Base-by-base conservation (phyloP, 306 rosid genomes). In the Oxytropis ochrocephala region DNA sequence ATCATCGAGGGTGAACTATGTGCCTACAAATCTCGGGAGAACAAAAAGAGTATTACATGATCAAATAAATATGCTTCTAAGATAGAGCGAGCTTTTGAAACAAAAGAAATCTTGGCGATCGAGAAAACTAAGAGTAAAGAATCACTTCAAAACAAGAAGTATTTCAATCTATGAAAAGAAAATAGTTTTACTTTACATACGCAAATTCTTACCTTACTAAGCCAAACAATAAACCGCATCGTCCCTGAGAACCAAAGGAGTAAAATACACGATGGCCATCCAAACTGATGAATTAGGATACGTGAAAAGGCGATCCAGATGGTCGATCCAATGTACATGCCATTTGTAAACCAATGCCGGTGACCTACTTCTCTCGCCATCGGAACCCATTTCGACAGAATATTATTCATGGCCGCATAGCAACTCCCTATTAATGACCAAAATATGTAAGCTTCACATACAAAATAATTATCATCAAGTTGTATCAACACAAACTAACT, bases 261-360 rank as follows among this genome's bases (percentile, higher is more conserved):
- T 82, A 94, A 72, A 94, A 94, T 43, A 94, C 99, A n/a, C 4
- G 99, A 94, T 12, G 99, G 97, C 99, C 99, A 94, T 76, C 99
- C 99, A 78, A 43, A 91, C 64, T 88, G 88, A 55, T 94, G 99
- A 67, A 94, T 88, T 30, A 94, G 75, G 65, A 87, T 75, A 11
- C 97, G 99, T 38, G 99, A 94, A 82, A 94, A 94, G 69, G 99
- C 96, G 67, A 94, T 75, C 72, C 99, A 97, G 44, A 96, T 87
- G 71, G 91, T 97, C 19, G 99, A 94, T 64, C 99, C 99, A 65
- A 94, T 90, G 85, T 94, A 94, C 99, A 94, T 94, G 67, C 99
- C 99, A 70, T n/a, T 97, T 94, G 85, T 94, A 94, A 52, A 94
- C 99, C 43, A 94, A 78, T 0, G 99, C 94, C 65, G 91, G 83